Evolutionary conservation across 139 green algal species (phyloP).

Genomic region (Nannochloris sp.): DNA sequence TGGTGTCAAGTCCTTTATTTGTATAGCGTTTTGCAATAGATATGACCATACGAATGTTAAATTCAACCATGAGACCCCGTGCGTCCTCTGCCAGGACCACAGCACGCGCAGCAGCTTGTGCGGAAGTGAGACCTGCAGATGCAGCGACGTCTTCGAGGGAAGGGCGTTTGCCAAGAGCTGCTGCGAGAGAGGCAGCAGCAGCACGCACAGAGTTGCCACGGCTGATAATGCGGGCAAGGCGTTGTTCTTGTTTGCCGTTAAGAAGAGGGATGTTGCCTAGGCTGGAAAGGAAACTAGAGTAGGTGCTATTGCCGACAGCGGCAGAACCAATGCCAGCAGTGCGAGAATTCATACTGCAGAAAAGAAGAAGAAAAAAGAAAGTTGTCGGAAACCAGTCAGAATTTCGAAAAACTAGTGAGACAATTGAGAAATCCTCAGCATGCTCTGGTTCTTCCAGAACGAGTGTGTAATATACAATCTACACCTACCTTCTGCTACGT

Average conservation of each 20-base stretch:
- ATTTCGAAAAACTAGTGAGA: no score
- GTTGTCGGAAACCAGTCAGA: no score
- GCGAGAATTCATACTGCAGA: no score
- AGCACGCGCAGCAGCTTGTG: background rate
- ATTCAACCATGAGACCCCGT: conserved; percentile 25
- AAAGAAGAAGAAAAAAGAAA: no score
- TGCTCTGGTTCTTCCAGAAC: no score
- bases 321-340: no score
- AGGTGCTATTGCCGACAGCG: no score
- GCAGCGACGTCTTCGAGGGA: conserved; percentile 1
- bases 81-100: conserved; percentile 14
- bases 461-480: no score
- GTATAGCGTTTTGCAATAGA: conserved; percentile 22
- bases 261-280: conserved; percentile 26
- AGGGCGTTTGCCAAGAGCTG: background rate
- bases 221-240: conserved; percentile 12
- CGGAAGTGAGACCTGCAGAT: conserved; percentile 3
- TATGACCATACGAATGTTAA: conserved; percentile 31
- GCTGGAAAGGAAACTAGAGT: background rate
- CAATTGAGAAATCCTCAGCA: no score
- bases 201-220: conserved; percentile 1
- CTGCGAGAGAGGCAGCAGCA: background rate
- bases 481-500: background rate
- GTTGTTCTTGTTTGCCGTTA: conserved; percentile 8
- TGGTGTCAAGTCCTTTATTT: conserved; percentile 6